Evolutionary conservation across 176 grass and related monocot genomes (phyloP), one percentile per base, ranked within the genome.

Genomic region (Carex kokanica): DNA sequence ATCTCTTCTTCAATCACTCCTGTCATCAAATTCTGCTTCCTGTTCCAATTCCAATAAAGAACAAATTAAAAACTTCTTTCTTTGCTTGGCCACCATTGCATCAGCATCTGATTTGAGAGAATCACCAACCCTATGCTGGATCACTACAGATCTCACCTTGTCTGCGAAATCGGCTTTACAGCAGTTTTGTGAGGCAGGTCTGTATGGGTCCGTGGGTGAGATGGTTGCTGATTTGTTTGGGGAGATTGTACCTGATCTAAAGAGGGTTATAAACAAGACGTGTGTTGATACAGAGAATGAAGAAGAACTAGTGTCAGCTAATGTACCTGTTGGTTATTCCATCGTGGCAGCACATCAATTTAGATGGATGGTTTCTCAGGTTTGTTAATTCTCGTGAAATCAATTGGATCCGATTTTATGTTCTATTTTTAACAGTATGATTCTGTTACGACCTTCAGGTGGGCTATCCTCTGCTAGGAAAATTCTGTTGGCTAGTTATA

Each of bases 351-450:
- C 89, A 12, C 83, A 93, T 83, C 93, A 95, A 70, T 99, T 99
- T 65, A 84, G 91, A 64, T 93, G 96, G 96, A 81, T 99, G 49
- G 40, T 95, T 34, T 95, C 84, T 60, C 96, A 99, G 91, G 96
- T 95, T 83, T 34, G 83, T 72, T n/a, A 32, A 13, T 81, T 75
- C 23, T 25, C 3, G 11, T 75, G 47, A 71, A 69, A 23, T 54
- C 38, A 14, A 34, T 61, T 78, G 4, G 51, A 18, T 64, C 0
- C 57, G 21, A 23, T 75, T 40, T 14, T 25, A 38, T 78, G 17
- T 52, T 73, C 0, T 10, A 16, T 83, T 15, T 14, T n/a, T 23
- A 60, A 36, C 14, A 64, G 5, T 83, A 57, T 51, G 27, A 29
- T 69, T 66, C n/a, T 10, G 43, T 64, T 6, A 74, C 51, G 23